Evolutionary conservation across 352 stramenopile genomes (phyloP), one percentile per base, ranked within the genome.

Genomic region (Globisporangium emineosum): DNA sequence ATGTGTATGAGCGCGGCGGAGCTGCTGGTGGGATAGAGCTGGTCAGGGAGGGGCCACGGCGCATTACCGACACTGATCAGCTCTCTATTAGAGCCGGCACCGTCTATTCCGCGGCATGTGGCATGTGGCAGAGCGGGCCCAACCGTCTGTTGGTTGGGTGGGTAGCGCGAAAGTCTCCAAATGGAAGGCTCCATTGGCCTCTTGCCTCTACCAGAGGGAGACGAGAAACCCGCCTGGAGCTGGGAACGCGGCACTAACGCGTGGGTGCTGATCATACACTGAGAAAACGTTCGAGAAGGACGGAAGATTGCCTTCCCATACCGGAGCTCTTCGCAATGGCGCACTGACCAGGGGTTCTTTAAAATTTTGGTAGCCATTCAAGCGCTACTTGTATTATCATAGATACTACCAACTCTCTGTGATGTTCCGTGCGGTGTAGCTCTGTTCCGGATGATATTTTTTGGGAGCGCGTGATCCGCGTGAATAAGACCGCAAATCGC

Each of bases 171-270:
- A n/a, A 8, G 40, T 21, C 40, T 47, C 40, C 40, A 47, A 23
- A 47, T 47, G 40, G 40, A 47, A 47, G 40, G 17, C 19, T 23
- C 40, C 17, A 21, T 23, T 47, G 5, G 40, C 40, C 23, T 23
- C 17, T 17, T 17, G 2, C 17, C 17, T 19, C 17, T 10, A 13
- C 40, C 17, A 47, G 40, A 47, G 40, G 40, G 51, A 57, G 21
- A n/a, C 15, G 17, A 59, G 50, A 57, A 57, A 57, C 7, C 13
- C 50, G 32, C 50, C 35, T 57, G 50, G 50, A 57, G 50, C 50
- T n/a, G 17, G 50, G 50, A 40, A 57, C 10, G 50, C 13, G 50
- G 25, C 50, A 57, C 50, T 37, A 57, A 57, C 13, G 27, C 27
- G 45, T 29, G n/a, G 21, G n/a, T 52, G 21, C 45, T 52, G 45